Base-by-base conservation (phyloP, 2,329 filamentous ascomycete species). In the Cladosporium sp. region DNA sequence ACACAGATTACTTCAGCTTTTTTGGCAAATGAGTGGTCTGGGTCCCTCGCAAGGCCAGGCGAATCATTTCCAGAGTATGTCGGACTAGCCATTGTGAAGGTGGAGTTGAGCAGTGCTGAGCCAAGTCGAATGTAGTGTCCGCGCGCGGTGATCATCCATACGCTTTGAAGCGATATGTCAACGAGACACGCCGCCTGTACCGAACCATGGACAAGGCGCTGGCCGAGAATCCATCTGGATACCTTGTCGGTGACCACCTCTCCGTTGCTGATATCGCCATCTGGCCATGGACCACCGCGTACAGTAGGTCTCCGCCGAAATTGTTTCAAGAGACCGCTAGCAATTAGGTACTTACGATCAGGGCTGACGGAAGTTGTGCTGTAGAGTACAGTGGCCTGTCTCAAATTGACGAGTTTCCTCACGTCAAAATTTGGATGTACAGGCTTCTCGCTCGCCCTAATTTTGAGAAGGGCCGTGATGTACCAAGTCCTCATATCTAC, bases 151-250 rank as follows among this genome's bases (percentile, higher is more conserved):
- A 83, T 71, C 93, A 96, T 66, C 79, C 86, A 67, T 96, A 96
- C 70, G 90, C 88, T 61, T 84, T 95, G 56, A 84, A 89, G 68
- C 83, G 91, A 48, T 96, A 96, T 75, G 77, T 80, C 68, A 94
- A 90, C 70, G 91, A 96, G 76, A 90, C 88, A 0, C 81, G 87
- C n/a, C 85, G 91, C 2, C 79, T 96, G 1, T 96, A 94, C 75
- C 79, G 84, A 52, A 87, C 91, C 19, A 77, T 96, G 59, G 86
- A 96, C 68, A 83, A 81, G 48, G 85, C 91, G 56, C 82, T 96
- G 5, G 68, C 73, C 7, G 69, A 72, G 12, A 78, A 74, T 39
- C 76, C 77, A 51, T 75, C 73, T 9, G 76, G 77, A 12, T 85
- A 80, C 64, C 66, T 85, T 10, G 78, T 82, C 4, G 89, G 88